Evolutionary conservation across 2,329 filamentous ascomycete species (phyloP).

Genomic region (Macroventuria anomochaeta): DNA sequence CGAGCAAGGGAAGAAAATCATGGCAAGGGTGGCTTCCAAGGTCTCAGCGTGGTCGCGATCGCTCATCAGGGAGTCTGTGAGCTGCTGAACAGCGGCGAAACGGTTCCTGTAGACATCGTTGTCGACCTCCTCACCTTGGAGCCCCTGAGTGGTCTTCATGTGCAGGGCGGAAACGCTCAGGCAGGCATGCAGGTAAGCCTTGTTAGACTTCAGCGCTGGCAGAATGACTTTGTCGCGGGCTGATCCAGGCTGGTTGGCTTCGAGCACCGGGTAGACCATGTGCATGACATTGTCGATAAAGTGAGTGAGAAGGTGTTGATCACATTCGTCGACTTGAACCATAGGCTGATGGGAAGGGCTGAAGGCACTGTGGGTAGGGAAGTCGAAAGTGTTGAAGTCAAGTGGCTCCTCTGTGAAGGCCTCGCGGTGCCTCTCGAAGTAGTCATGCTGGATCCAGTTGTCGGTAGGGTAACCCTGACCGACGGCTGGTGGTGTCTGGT

Average conservation of each 20-base stretch:
- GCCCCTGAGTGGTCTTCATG: conserved; percentile 76
- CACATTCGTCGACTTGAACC: conserved; percentile 85
- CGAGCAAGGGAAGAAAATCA: conserved; percentile 95
- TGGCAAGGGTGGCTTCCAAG: conserved; percentile 87
- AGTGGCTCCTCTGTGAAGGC: conserved; percentile 64
- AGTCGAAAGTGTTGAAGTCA: conserved; percentile 84
- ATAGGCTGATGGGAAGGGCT: conserved; percentile 70
- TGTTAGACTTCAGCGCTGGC: conserved; percentile 87
- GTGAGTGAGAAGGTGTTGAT: conserved; percentile 86
- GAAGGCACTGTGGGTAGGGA: conserved; percentile 69
- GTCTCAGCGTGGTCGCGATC: conserved; percentile 87
- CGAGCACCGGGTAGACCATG: conserved; percentile 88
- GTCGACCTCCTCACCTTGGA: conserved; percentile 77
- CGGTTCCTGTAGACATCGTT: conserved; percentile 91
- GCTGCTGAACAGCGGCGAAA: conserved; percentile 82
- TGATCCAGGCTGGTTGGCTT: conserved; percentile 85
- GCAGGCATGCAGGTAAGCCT: conserved; percentile 93
- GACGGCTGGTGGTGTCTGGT: conserved; percentile 75
- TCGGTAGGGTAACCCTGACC: conserved; percentile 71
- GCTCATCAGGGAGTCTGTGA: conserved; percentile 80
- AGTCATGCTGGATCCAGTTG: conserved; percentile 75
- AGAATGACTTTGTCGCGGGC: conserved; percentile 83
- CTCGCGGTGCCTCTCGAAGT: conserved; percentile 71
- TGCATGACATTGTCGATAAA: conserved; percentile 89
- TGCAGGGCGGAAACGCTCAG: conserved; percentile 92